phyloP scores from a whole-genome alignment of 441 rosid species.

The Erodium chrysanthum region DNA sequence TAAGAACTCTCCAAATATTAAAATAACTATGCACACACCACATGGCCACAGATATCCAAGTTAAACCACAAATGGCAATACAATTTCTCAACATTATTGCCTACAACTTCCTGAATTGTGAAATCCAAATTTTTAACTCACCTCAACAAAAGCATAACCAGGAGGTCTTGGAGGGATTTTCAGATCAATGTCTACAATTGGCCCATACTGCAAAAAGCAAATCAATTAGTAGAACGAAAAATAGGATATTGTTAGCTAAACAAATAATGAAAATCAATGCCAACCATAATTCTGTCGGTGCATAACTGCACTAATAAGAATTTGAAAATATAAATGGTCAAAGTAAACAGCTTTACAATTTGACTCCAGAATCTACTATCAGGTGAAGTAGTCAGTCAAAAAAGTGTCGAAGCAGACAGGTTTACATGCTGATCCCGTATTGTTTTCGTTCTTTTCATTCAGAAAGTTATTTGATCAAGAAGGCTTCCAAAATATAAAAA shows the following conservation, averaged over 20 bases:
- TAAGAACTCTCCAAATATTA: not conserved
- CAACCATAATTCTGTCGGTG: not conserved
- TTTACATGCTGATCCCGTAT: not conserved
- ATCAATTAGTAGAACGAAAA: not conserved
- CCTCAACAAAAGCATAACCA: constrained; percentile 95
- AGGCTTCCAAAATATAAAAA: too few relatives aligned
- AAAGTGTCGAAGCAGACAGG: not conserved
- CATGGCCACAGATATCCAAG: not conserved
- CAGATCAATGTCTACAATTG: constrained; percentile 75
- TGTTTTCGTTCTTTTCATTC: not conserved
- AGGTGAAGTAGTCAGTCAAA: not conserved
- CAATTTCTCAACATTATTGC: not conserved
- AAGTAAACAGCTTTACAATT: not conserved
- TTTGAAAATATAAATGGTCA: not conserved
- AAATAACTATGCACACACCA: not conserved
- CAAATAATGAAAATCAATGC: not conserved
- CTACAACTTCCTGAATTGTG: not conserved
- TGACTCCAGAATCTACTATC: not conserved
- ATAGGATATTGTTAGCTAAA: not conserved
- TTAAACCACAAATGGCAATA: not conserved
- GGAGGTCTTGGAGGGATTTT: constrained; percentile 94
- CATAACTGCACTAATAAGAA: not conserved
- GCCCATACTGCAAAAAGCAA: constrained; percentile 56
- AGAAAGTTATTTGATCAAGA: too few relatives aligned
- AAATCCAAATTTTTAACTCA: constrained; percentile 17